phyloP scores from a whole-genome alignment of 2,329 filamentous ascomycete genomes.

The Penicillium sp. region DNA sequence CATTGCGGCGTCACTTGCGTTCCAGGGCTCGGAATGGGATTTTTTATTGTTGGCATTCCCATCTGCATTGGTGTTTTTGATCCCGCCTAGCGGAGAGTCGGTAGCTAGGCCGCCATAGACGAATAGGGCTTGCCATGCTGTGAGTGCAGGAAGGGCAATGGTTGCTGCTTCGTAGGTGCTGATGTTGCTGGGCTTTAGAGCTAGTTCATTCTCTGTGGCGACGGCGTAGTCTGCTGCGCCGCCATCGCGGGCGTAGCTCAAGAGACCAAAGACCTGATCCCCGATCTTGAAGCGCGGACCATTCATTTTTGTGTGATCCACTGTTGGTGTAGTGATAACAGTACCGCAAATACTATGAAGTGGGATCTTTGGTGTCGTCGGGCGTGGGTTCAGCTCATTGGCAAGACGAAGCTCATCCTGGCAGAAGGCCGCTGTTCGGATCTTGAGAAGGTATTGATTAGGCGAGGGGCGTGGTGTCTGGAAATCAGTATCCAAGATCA shows the following conservation, averaged over 20 bases:
- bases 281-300: constrained; percentile 41
- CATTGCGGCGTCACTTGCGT: background rate
- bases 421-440: constrained; percentile 39
- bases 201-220: constrained; percentile 39
- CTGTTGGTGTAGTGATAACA: constrained; percentile 35
- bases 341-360: constrained; percentile 43
- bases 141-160: constrained; percentile 39
- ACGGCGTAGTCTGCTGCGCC: constrained; percentile 43
- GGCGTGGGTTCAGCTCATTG: constrained; percentile 25
- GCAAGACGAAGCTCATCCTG: constrained; percentile 37
- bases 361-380: constrained; percentile 36
- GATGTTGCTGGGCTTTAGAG: constrained; percentile 39
- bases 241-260: constrained; percentile 39
- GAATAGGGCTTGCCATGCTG: constrained; percentile 45
- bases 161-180: constrained; percentile 34
- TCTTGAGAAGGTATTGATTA: constrained; percentile 43
- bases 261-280: constrained; percentile 40
- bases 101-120: constrained; percentile 34
- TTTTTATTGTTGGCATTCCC: background rate
- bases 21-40: background rate
- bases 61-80: background rate
- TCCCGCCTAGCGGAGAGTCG: constrained; percentile 7
- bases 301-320: constrained; percentile 28
- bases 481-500: constrained; percentile 36
- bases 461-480: constrained; percentile 36